These are phyloP conservation scores for Ceriops tagal DNA, from an alignment of 345 rosid genomes.

Conservation along the genomic window DNA sequence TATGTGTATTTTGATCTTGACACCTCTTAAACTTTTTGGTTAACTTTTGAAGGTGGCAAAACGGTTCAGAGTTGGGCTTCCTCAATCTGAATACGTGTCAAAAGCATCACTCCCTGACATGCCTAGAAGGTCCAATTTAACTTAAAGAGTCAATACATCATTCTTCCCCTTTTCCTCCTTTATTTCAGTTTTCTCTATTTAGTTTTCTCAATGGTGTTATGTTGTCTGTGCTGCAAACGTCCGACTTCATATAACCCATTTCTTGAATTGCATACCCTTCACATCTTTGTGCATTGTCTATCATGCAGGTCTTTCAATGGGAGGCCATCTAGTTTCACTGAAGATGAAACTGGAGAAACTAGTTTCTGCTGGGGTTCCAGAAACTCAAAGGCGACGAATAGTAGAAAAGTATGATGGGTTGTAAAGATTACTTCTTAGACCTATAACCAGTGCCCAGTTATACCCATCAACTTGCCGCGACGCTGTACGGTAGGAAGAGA, in stretches of 20 bases:
- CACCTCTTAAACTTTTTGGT: background rate
- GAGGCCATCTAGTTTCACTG: conserved; percentile 58
- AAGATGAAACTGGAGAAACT: conserved; percentile 63
- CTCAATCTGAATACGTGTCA: conserved; percentile 35
- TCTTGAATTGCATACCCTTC: background rate
- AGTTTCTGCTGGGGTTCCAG: conserved; percentile 50
- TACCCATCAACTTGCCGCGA: background rate
- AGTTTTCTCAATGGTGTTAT: background rate
- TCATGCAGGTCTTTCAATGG: conserved; percentile 43
- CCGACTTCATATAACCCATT: background rate
- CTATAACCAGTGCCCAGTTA: background rate
- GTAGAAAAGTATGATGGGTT: conserved; percentile 9
- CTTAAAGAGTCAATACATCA: conserved; percentile 46
- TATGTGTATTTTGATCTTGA: conserved; percentile 11
- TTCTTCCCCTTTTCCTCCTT: background rate
- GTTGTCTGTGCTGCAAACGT: background rate
- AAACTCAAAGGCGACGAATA: background rate
- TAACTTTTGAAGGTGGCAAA: conserved; percentile 46
- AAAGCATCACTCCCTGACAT: conserved; percentile 40
- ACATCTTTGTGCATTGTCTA: conserved; percentile 12
- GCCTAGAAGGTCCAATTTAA: conserved; percentile 30
- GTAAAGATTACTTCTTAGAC: background rate
- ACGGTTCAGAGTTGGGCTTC: conserved; percentile 32
- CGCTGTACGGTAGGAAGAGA: conserved; percentile 20
- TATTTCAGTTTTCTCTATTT: background rate